These are phyloP conservation scores for Penicillium sp. DNA, from an alignment of 2,329 filamentous ascomycete genomes.

Conservation along the genomic window DNA sequence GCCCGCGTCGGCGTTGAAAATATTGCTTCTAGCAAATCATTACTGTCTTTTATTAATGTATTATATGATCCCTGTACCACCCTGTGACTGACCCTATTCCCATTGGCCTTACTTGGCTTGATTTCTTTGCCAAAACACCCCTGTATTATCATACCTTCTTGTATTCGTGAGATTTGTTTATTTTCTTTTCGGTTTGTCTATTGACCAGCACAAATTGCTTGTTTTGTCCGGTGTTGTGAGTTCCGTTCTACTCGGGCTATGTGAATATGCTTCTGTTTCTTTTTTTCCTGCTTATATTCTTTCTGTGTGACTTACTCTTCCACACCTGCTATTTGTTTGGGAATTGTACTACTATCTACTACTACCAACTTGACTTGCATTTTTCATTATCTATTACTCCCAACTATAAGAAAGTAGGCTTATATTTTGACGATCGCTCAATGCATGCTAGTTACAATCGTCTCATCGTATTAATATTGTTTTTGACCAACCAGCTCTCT, in stretches of 20 bases:
- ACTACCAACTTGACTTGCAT: not conserved
- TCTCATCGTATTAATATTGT: not conserved
- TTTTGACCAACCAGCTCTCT: not conserved
- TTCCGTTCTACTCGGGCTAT: conserved; percentile 6
- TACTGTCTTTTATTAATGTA: conserved; percentile 13
- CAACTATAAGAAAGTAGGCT: not conserved
- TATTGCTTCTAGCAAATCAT: not conserved
- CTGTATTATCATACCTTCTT: conserved; percentile 22
- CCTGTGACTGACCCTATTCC: conserved; percentile 8
- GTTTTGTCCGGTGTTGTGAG: not conserved
- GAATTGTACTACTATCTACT: conserved; percentile 8
- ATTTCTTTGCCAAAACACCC: conserved; percentile 13
- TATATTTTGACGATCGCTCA: not conserved
- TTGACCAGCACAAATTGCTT: conserved; percentile 5
- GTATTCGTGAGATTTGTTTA: not conserved
- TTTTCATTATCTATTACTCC: not conserved
- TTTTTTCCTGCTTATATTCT: not conserved
- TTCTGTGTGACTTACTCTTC: conserved; percentile 1
- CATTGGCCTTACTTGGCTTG: conserved; percentile 1
- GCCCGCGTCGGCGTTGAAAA: conserved; percentile 27
- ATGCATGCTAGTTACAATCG: not conserved
- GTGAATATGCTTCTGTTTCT: conserved; percentile 3
- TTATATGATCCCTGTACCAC: conserved; percentile 17
- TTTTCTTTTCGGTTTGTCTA: not conserved
- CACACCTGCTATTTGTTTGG: conserved; percentile 1